Base-by-base conservation (phyloP, 192 early-diverging fungal genomes). In the Kickxella alabastrina region DNA sequence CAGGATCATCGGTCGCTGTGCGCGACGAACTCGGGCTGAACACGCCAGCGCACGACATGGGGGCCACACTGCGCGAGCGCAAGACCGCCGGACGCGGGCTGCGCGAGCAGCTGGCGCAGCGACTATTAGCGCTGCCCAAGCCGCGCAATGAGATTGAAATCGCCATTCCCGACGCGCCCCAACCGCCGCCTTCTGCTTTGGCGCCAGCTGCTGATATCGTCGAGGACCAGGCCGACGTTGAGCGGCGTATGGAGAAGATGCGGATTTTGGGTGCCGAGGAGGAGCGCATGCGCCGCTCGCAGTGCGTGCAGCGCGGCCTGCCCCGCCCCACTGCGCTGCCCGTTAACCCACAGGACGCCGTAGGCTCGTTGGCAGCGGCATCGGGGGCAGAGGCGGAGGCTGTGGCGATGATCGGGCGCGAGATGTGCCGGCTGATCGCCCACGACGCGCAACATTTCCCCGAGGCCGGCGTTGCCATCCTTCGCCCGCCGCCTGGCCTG, bases 141-240 rank as follows among this genome's bases (percentile, higher is more conserved):
- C 96, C 96, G 34, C 87, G 87, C 38, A 97, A 96, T 62, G 90
- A 95, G 52, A 93, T 94, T 67, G 89, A 93, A 49, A 83, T 98
- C 48, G 84, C 89, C 10, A 64, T 95, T 43, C 95, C 93, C 1
- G 87, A 91, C 25, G 60, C 54, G 13, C 19, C 17, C 13, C 51
- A 75, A 17, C 56, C 48, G 10, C 68, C 78, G 6, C 14, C 22
- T 12, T 39, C 18, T n/a, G 57, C 55, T 2, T 24, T 37, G 3
- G 14, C 15, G 26, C 31, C 5, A 32, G 31, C 15, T 27, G 10
- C 4, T 36, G 31, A 25, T 42, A 57, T 19, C 38, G 25, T 79
- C 15, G 79, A 84, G 37, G 87, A 92, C 41, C 91, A 93, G 64
- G 85, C 82, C 17, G 85, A 81, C 23, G 87, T 93, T 37, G 76